phyloP scores from a whole-genome alignment of 306 rosid species.

The Ceratonia siliqua region DNA sequence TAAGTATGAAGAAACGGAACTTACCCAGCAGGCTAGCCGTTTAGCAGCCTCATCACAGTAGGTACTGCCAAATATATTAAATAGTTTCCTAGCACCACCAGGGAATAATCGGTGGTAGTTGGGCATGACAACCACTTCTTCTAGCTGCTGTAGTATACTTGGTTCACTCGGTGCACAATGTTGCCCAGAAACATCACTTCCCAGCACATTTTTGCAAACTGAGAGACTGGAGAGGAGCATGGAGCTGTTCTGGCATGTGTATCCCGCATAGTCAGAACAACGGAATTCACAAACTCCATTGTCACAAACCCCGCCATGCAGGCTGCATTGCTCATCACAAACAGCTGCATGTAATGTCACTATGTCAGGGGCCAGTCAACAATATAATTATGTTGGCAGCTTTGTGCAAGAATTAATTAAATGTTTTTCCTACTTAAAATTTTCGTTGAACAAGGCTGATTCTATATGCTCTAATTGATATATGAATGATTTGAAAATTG shows the following conservation, averaged over 20 bases:
- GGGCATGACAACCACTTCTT: conserved; percentile 95
- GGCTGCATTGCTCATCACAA: conserved; percentile 95
- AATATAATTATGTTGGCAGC: background rate
- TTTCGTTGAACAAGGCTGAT: conserved; percentile 3
- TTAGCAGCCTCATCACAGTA: conserved; percentile 83
- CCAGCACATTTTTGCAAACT: conserved; percentile 75
- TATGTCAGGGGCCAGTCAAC: conserved; percentile 21
- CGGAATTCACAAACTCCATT: conserved; percentile 94
- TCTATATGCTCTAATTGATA: background rate
- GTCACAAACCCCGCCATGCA: conserved; percentile 97
- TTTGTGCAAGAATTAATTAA: background rate
- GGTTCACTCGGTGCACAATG: conserved; percentile 94
- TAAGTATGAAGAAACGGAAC: conserved; percentile 21
- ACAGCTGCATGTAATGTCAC: conserved; percentile 60
- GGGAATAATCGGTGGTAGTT: conserved; percentile 93
- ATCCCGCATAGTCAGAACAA: conserved; percentile 87
- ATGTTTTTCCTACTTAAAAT: background rate
- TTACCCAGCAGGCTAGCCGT: conserved; percentile 94
- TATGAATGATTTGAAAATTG: background rate
- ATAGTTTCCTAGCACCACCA: conserved; percentile 85
- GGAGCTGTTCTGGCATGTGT: conserved; percentile 94
- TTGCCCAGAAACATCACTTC: conserved; percentile 72
- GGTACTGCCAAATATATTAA: conserved; percentile 75
- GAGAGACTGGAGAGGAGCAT: conserved; percentile 70
- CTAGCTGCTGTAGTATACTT: conserved; percentile 83